A percentile compares a stretch with the other conserved stretches of the same genome.
These are phyloP conservation scores for Xylaria curta DNA, from an alignment of 495 filamentous ascomycete genomes.

Conservation along the genomic window DNA sequence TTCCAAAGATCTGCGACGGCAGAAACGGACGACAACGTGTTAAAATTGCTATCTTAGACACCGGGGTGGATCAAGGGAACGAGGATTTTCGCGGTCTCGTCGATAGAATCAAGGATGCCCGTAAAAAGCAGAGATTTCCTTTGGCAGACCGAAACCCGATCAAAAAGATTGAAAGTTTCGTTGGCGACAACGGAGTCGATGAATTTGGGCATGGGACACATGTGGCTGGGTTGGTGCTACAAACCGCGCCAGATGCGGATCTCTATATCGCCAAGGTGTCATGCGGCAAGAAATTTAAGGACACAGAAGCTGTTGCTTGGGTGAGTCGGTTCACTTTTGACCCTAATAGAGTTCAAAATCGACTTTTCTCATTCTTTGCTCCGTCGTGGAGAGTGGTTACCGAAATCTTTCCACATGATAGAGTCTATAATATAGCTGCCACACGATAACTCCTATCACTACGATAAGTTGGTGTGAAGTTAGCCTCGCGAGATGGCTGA, in stretches of 20 bases:
- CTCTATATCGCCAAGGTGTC: not conserved
- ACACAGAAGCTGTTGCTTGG: not conserved
- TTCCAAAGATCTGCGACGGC: not conserved
- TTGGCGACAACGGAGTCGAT: not conserved
- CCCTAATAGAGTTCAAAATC: no score
- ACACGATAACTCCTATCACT: not conserved
- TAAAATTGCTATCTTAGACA: not conserved
- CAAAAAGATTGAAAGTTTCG: not conserved
- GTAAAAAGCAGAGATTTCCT: not conserved
- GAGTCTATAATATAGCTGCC: not conserved
- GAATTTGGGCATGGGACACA: not conserved
- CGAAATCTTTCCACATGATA: not conserved
- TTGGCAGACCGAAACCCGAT: not conserved
- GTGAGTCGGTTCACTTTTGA: no score
- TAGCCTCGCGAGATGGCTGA: not conserved
- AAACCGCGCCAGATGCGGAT: slow-evolving; percentile 1
- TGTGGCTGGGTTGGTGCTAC: not conserved
- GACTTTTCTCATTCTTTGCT: not conserved
- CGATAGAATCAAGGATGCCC: not conserved
- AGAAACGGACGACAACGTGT: not conserved
- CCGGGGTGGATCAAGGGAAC: not conserved
- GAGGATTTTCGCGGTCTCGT: not conserved
- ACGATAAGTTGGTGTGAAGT: not conserved
- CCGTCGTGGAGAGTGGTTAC: not conserved
- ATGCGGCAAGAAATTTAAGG: not conserved